Conservation (phyloP, 345 rosid species). For the Draba incana region DNA sequence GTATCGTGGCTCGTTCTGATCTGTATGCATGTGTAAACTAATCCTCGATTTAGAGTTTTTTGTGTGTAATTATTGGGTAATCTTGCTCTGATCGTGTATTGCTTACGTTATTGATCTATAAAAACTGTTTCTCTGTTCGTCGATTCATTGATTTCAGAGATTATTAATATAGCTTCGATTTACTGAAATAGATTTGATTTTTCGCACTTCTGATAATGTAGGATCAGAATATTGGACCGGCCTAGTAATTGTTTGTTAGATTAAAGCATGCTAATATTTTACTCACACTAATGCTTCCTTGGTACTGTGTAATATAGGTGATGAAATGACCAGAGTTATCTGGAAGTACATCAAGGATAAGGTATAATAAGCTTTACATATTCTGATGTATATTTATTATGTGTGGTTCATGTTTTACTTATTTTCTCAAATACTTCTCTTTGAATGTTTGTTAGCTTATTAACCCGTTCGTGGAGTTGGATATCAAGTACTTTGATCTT, state of each 20-base stretch:
- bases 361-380: slow-evolving; percentile 48
- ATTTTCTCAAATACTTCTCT: neutral
- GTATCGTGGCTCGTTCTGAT: slow-evolving; percentile 31
- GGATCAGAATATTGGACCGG: slow-evolving; percentile 6
- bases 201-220: neutral
- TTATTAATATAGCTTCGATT: no score
- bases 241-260: neutral
- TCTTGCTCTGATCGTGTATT: neutral
- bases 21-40: slow-evolving; percentile 15
- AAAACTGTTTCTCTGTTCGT: neutral
- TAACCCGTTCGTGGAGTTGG: slow-evolving; percentile 77
- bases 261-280: neutral
- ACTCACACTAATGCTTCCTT: slow-evolving; percentile 19
- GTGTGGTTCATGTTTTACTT: neutral
- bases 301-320: slow-evolving; percentile 57
- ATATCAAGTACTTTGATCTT: slow-evolving; percentile 71
- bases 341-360: slow-evolving; percentile 97
- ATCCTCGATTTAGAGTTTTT: no score
- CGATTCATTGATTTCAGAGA: neutral
- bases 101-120: slow-evolving; percentile 2
- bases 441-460: slow-evolving; percentile 63
- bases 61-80: neutral
- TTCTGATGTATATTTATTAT: neutral
- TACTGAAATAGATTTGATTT: no score
- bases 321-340: slow-evolving; percentile 95